These are phyloP conservation scores for Limtongozyma cylindracea DNA, from an alignment of 805 yeast species.

Conservation along the genomic window DNA sequence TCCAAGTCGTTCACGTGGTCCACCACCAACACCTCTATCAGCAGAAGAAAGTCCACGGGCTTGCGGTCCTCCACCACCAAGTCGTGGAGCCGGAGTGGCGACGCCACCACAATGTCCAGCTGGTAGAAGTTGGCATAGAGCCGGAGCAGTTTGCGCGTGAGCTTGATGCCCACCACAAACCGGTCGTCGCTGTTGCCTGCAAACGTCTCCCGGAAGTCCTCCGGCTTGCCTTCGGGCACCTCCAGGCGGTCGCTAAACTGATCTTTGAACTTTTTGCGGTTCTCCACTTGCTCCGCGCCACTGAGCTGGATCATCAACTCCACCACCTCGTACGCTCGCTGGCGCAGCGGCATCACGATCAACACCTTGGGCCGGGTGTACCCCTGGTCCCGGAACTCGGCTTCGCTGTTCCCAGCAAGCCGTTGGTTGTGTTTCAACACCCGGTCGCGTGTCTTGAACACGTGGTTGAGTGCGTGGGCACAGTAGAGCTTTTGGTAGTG, in stretches of 20 bases:
- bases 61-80: slow-evolving; percentile 53
- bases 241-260: slow-evolving; percentile 37
- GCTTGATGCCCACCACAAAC: slow-evolving; percentile 75
- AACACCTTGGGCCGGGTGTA: slow-evolving; percentile 82
- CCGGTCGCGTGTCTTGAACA: slow-evolving; percentile 70
- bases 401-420: slow-evolving; percentile 15
- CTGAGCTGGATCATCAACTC: slow-evolving; percentile 32
- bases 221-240: slow-evolving; percentile 38
- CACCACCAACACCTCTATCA: slow-evolving; percentile 58
- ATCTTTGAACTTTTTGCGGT: slow-evolving; percentile 42
- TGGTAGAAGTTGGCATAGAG: slow-evolving; percentile 64
- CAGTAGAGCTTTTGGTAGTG: slow-evolving; percentile 36
- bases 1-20: slow-evolving; percentile 74
- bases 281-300: slow-evolving; percentile 56
- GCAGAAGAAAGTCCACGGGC: slow-evolving; percentile 63
- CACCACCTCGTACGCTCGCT: slow-evolving; percentile 48
- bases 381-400: slow-evolving; percentile 76
- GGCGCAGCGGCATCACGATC: slow-evolving; percentile 63
- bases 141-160: slow-evolving; percentile 71
- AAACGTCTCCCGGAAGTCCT: slow-evolving; percentile 57
- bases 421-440: slow-evolving; percentile 53
- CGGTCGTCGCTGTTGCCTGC: slow-evolving; percentile 82
- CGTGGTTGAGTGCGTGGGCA: slow-evolving; percentile 59
- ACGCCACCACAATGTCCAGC: slow-evolving; percentile 71
- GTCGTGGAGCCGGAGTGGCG: slow-evolving; percentile 69